These are phyloP conservation scores for Garcia nutans DNA, from an alignment of 345 rosid species.

Conservation along the genomic window DNA sequence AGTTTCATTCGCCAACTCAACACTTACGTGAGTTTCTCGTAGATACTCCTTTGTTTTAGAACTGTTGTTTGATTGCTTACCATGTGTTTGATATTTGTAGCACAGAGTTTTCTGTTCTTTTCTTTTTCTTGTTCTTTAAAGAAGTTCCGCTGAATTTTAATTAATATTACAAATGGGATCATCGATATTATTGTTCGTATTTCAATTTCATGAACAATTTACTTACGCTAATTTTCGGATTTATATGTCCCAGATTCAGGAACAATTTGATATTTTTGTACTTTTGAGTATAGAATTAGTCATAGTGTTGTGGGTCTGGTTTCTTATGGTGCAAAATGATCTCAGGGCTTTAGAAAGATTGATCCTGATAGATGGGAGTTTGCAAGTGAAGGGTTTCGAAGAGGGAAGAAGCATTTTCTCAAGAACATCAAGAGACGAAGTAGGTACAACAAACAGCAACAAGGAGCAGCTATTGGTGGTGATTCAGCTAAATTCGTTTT, in stretches of 20 bases:
- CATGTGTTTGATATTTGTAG: background rate
- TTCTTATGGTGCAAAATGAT: conserved; percentile 9
- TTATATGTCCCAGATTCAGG: background rate
- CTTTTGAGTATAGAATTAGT: background rate
- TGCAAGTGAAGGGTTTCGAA: conserved; percentile 54
- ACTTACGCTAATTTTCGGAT: background rate
- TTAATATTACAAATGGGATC: background rate
- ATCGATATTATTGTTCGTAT: background rate
- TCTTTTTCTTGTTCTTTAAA: no score
- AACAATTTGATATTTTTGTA: no score
- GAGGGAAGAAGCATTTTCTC: conserved; percentile 60
- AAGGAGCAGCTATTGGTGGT: conserved; percentile 7
- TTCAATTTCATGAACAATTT: background rate
- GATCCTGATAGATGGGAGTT: conserved; percentile 66
- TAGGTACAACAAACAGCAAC: conserved; percentile 36
- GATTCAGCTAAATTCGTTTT: conserved; percentile 10
- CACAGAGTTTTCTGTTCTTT: no score
- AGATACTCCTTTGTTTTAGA: background rate
- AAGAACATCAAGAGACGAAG: conserved; percentile 56
- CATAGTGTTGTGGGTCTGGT: background rate
- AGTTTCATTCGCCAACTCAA: conserved; percentile 38
- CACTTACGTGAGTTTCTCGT: conserved; percentile 23
- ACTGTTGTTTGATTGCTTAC: background rate
- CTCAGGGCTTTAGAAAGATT: conserved; percentile 67
- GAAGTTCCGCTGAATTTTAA: background rate